Base-by-base conservation (phyloP, 345 rosid genomes). In the Sisymbrium irio region DNA sequence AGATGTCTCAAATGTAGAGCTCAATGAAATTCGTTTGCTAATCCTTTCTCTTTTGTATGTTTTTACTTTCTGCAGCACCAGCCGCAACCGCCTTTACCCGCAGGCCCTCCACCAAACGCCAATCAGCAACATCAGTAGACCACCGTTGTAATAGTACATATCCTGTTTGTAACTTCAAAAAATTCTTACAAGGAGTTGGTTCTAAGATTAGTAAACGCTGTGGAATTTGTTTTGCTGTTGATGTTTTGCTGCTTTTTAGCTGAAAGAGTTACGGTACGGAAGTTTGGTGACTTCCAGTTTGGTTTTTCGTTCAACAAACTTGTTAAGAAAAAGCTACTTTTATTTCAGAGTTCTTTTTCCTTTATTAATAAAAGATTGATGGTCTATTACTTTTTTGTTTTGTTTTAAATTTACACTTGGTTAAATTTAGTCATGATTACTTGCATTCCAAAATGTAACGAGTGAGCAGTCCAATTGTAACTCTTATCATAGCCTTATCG, bases 21-120 rank as follows among this genome's bases (percentile, higher is more conserved):
- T 42, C 10, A 27, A 6, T 53, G 35, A 27, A 37, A 18, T 9
- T 17, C 20, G 18, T 4, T 0, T 7, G n/a, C 61, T 74, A 51
- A 75, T 35, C 45, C 11, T 0, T 20, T 51, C 13, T 42, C 40
- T 50, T n/a, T 60, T 50, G 1, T 22, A n/a, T 22, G 1, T 22
- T 60, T 67, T 62, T 40, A 4, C 18, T 50, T 17, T 9, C 49
- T 69, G 79, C 60, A 63, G 71, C 62, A 49, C 67, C 76, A 63
- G 75, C 79, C 55, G 2, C 78, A 59, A 53, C 79, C 80, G 10
- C 80, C 80, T 71, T 57, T 77, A 33, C 80, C 76, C 32, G 20
- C 67, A 15, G 80, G 76, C 40, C 80, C 72, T 57, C 80, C 76
- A 49, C 80, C 76, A 2, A 57, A 77, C 65, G 54, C 33, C 54